These are phyloP conservation scores for Picea mariana DNA, from an alignment of 83 land plant genomes.

Conservation along the genomic window DNA sequence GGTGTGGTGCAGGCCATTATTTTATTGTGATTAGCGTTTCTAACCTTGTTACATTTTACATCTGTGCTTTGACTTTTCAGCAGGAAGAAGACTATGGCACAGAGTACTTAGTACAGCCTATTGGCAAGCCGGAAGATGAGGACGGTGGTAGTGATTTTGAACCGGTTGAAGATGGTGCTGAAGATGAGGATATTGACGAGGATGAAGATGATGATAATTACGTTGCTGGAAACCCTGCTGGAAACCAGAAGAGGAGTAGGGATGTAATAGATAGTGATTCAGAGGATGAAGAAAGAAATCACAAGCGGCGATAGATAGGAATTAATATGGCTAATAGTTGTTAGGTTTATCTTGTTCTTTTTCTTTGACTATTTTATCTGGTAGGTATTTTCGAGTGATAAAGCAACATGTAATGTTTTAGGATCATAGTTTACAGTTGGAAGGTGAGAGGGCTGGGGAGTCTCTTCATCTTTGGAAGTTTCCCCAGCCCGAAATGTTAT, in stretches of 20 bases:
- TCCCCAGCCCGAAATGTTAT: neutral
- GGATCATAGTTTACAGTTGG: neutral
- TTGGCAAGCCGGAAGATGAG: slow-evolving; percentile 18
- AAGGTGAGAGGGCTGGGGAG: neutral
- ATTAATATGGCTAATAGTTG: neutral
- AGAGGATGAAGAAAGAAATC: slow-evolving; percentile 15
- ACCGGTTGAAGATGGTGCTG: slow-evolving; percentile 12
- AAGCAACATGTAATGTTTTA: neutral
- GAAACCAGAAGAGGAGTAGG: slow-evolving; percentile 12
- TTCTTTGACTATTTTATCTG: neutral
- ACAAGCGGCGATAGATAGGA: slow-evolving; percentile 9
- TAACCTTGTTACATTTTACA: neutral
- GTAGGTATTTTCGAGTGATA: slow-evolving; percentile 9
- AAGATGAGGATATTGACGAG: slow-evolving; percentile 17
- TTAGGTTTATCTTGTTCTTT: neutral
- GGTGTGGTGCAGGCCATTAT: neutral
- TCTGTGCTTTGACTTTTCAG: neutral
- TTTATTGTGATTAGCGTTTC: neutral
- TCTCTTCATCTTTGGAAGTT: neutral
- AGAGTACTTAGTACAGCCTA: neutral
- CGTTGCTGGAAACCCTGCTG: neutral
- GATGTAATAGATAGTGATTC: slow-evolving; percentile 8
- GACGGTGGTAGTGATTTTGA: slow-evolving; percentile 21
- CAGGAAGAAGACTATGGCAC: slow-evolving; percentile 19
- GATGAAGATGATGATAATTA: slow-evolving; percentile 5